Percentiles rank a stretch among this genome's conserved stretches.
Evolutionary conservation across 2,329 filamentous ascomycete genomes (phyloP).

Genomic region (Pezizomycotina sp.): DNA sequence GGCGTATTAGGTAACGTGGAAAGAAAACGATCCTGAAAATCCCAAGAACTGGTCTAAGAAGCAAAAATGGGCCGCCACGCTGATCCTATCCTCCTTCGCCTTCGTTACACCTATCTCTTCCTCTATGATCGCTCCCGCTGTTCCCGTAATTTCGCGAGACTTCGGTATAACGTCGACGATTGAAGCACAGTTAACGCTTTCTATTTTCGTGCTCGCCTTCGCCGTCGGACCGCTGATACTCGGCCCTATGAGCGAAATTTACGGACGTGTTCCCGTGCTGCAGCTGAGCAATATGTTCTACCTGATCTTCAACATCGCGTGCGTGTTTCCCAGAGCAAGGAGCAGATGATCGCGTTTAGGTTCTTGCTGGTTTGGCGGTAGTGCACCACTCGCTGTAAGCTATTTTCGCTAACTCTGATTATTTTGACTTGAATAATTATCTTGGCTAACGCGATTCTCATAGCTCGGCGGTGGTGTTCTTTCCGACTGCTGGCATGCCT

Average conservation of each 20-base stretch:
- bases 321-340: slow-evolving; percentile 39
- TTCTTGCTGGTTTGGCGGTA: slow-evolving; percentile 44
- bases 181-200: neutral
- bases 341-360: slow-evolving; percentile 40
- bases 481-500: slow-evolving; percentile 29
- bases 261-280: slow-evolving; percentile 38
- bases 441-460: slow-evolving; percentile 15
- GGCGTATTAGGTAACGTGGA: no score
- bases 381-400: slow-evolving; percentile 37
- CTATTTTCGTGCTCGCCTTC: neutral
- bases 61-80: slow-evolving; percentile 41
- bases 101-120: slow-evolving; percentile 47
- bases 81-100: slow-evolving; percentile 41
- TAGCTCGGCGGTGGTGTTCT: neutral
- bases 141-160: slow-evolving; percentile 30
- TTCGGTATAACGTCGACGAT: slow-evolving; percentile 11
- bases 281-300: slow-evolving; percentile 40
- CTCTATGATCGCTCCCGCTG: slow-evolving; percentile 40
- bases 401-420: slow-evolving; percentile 18
- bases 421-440: slow-evolving; percentile 19
- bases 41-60: slow-evolving; percentile 40
- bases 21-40: slow-evolving; percentile 35
- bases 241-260: slow-evolving; percentile 40
- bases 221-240: slow-evolving; percentile 27
- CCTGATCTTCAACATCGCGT: slow-evolving; percentile 42